Conservation (phyloP, 108 stramenopile species). For the Cyclostephanos invisitatus region DNA sequence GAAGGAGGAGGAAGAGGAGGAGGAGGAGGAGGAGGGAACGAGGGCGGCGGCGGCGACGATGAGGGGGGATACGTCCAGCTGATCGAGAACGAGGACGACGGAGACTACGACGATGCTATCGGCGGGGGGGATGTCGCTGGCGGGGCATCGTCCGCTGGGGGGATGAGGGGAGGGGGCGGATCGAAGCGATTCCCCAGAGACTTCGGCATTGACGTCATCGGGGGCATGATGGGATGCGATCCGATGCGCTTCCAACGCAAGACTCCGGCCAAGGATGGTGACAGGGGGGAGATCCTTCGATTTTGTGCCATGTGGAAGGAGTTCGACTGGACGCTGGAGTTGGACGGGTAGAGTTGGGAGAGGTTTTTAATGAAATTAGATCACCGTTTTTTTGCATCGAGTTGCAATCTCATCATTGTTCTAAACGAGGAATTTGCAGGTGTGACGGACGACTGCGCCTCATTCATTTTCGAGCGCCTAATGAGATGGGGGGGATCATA, state of each 20-base stretch:
- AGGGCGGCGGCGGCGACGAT: conserved; percentile 27
- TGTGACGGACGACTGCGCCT: no score
- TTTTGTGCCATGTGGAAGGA: conserved; percentile 71
- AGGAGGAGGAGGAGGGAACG: conserved; percentile 39
- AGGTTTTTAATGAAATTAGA: no score
- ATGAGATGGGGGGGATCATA: no score
- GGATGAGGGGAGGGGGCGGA: conserved; percentile 24
- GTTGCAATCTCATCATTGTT: no score
- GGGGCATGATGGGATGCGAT: conserved; percentile 78
- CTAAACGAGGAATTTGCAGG: no score
- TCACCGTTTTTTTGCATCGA: no score
- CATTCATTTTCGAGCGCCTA: no score
- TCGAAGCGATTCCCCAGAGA: conserved; percentile 58
- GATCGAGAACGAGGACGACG: conserved; percentile 58
- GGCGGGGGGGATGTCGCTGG: conserved; percentile 19
- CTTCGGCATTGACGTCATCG: conserved; percentile 77
- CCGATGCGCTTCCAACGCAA: conserved; percentile 73
- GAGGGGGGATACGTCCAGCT: conserved; percentile 65
- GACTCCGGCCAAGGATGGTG: conserved; percentile 39
- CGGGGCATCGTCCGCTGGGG: conserved; percentile 1
- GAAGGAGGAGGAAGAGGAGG: conserved; percentile 48
- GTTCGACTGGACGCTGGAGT: conserved; percentile 53
- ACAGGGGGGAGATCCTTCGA: conserved; percentile 47
- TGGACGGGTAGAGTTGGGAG: conserved; percentile 27
- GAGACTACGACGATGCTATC: conserved; percentile 11